A percentile compares a stretch with the other conserved stretches of the same genome.
Evolutionary conservation across 2,329 filamentous ascomycete species (phyloP).

Genomic region (Penicillium sp.): DNA sequence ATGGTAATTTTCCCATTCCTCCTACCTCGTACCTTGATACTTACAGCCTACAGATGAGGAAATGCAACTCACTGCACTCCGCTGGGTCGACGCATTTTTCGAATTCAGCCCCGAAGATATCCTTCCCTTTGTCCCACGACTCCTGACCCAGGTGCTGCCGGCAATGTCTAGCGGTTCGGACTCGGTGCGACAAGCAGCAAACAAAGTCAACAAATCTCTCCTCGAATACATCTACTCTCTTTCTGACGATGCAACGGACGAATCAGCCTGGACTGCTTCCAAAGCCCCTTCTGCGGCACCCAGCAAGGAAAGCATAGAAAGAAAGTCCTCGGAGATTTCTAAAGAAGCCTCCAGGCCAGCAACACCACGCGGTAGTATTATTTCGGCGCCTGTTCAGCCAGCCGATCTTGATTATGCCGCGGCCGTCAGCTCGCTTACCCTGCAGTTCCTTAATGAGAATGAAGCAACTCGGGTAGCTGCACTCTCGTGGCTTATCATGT

Average conservation of each 20-base stretch:
- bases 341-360: slow-evolving; percentile 34
- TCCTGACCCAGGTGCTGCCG: slow-evolving; percentile 86
- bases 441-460: slow-evolving; percentile 94
- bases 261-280: slow-evolving; percentile 34
- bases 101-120: slow-evolving; percentile 98
- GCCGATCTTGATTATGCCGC: slow-evolving; percentile 90
- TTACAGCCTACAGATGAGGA: slow-evolving; percentile 68
- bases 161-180: slow-evolving; percentile 92
- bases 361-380: slow-evolving; percentile 47
- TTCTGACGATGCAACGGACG: slow-evolving; percentile 63
- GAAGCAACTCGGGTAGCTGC: slow-evolving; percentile 93
- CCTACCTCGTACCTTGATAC: slow-evolving; percentile 27
- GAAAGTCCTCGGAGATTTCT: slow-evolving; percentile 33
- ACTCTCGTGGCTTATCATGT: slow-evolving; percentile 94
- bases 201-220: slow-evolving; percentile 82
- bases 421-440: slow-evolving; percentile 85
- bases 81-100: slow-evolving; percentile 95
- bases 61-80: slow-evolving; percentile 82
- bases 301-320: slow-evolving; percentile 39
- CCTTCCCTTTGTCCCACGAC: slow-evolving; percentile 86
- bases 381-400: slow-evolving; percentile 48
- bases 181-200: slow-evolving; percentile 81
- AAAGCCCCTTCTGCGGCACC: slow-evolving; percentile 42
- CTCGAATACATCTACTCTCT: slow-evolving; percentile 94
- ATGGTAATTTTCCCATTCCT: slow-evolving; percentile 52